Evolutionary conservation across 1,284 basidiomycete genomes (phyloP).

Genomic region (Somion occarium): DNA sequence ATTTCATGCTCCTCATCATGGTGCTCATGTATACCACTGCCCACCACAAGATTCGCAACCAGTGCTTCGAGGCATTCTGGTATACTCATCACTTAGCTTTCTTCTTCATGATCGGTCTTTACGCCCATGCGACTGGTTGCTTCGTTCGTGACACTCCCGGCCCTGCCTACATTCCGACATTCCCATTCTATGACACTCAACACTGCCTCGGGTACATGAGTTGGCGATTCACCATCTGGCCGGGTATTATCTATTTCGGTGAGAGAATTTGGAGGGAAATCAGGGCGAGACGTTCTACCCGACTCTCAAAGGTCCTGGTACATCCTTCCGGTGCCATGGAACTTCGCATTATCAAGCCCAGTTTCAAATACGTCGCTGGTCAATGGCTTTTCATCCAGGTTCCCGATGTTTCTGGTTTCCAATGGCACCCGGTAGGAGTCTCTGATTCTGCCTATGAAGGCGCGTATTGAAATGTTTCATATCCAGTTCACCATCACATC

Average conservation of each 20-base stretch:
- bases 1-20: conserved; percentile 89
- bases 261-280: conserved; percentile 81
- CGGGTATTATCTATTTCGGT: conserved; percentile 79
- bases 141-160: conserved; percentile 80
- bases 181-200: conserved; percentile 80
- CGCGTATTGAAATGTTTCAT: conserved; percentile 1
- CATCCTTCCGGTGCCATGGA: conserved; percentile 88
- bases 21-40: conserved; percentile 82
- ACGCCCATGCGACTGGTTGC: conserved; percentile 86
- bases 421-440: conserved; percentile 82
- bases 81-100: conserved; percentile 89
- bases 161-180: conserved; percentile 59
- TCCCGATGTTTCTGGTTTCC: conserved; percentile 75
- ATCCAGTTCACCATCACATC: conserved; percentile 86
- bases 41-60: conserved; percentile 75
- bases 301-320: conserved; percentile 74
- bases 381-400: conserved; percentile 90
- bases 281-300: conserved; percentile 69
- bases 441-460: background rate
- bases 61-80: conserved; percentile 92
- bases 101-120: conserved; percentile 87
- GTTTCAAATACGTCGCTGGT: conserved; percentile 84
- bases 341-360: conserved; percentile 81
- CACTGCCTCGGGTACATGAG: conserved; percentile 84
- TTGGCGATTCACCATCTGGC: conserved; percentile 87